Base-by-base conservation (phyloP, 371 early-diverging fungal genomes). In the Lichtheimia hyalospora region DNA sequence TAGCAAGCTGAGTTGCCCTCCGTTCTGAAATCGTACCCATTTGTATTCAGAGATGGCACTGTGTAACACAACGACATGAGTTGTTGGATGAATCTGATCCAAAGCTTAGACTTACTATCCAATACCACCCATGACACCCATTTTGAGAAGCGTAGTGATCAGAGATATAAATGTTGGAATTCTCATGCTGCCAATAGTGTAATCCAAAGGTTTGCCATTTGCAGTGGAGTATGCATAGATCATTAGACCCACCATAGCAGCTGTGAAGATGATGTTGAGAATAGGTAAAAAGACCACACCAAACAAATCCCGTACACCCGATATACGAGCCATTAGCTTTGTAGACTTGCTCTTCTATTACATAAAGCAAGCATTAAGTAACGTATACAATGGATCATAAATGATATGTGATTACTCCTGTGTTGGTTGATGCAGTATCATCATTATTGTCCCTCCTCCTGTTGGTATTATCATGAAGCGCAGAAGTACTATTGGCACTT, bases 11-110 rank as follows among this genome's bases (percentile, higher is more conserved):
- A 72, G 25, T 24, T 49, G 16, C 16, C 60, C 57, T 13, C 73
- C 73, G 15, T 64, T 51, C 46, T 43, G 50, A n/a, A 72, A 50
- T 7, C 49, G 49, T 12, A 66, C 60, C 73, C 73, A 72, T 46
- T 72, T 72, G 25, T 66, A 66, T 16, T 72, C 73, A 8, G 73
- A 58, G 15, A 72, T 18, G 25, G 67, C 69, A 23, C 73, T 72
- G 28, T 53, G 15, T 41, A 52, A 42, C 10, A 14, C 23, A 18
- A 2, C 1, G 2, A 10, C 10, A 8, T 8, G 34, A 34, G 2
- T 34, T 1, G 34, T 1, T 5, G 27, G 21, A 20, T 18, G 7
- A 40, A 7, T 10, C 28, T 20, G 10, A 20, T 55, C 4, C 34
- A 34, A 39, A 8, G 7, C 7, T 44, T n/a, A 13, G 25, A 57